phyloP scores from a whole-genome alignment of 768 basidiomycete genomes.

The Leccinellum rugosiceps region DNA sequence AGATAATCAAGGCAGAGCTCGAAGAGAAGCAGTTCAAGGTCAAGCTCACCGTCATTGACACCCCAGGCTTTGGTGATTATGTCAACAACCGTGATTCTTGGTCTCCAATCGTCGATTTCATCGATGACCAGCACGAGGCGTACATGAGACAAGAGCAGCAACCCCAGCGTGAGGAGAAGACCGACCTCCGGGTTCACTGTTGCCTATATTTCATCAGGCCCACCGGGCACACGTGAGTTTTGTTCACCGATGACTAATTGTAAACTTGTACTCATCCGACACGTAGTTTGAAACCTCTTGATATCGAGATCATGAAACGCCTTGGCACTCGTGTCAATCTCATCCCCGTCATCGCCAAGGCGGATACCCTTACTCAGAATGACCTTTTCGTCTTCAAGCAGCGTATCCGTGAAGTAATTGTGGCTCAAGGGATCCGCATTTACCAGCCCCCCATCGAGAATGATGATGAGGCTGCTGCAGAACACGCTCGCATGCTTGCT shows the following conservation, averaged over 20 bases:
- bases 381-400: constrained; percentile 92
- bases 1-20: constrained; percentile 98
- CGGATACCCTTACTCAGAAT: constrained; percentile 93
- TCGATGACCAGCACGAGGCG: constrained; percentile 92
- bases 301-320: constrained; percentile 99
- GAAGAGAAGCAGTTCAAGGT: constrained; percentile 99
- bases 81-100: constrained; percentile 99
- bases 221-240: constrained; percentile 89
- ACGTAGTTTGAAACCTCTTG: constrained; percentile 81
- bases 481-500: constrained; percentile 83
- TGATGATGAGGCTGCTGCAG: constrained; percentile 82
- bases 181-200: constrained; percentile 92
- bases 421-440: constrained; percentile 90
- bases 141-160: constrained; percentile 99
- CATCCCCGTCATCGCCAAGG: constrained; percentile 96
- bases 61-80: constrained; percentile 99
- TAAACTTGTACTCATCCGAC: constrained; percentile 4
- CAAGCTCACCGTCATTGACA: constrained; percentile 98
- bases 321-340: constrained; percentile 97
- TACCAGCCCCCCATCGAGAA: constrained; percentile 91
- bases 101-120: constrained; percentile 98
- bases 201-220: constrained; percentile 97
- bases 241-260: background rate
- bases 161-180: constrained; percentile 92
- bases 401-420: constrained; percentile 87